Percentiles rank a stretch among this genome's conserved stretches.
These are phyloP conservation scores for Triangularia setosa DNA, from an alignment of 2,329 filamentous ascomycete species.

Conservation along the genomic window DNA sequence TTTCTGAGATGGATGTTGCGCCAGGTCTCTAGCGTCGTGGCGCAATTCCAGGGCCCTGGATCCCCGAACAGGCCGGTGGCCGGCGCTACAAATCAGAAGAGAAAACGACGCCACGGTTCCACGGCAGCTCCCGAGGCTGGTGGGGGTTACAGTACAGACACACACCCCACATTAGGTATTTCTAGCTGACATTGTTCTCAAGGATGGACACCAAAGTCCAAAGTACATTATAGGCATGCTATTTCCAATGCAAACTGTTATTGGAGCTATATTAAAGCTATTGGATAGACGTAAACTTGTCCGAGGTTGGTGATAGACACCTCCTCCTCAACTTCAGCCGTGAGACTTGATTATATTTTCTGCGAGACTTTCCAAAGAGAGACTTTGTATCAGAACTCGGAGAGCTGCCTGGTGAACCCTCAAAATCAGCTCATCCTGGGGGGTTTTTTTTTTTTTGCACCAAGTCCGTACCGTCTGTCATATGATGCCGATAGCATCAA, in stretches of 20 bases:
- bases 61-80: background rate
- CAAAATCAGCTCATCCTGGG: too few species aligned
- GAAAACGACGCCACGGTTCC: background rate
- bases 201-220: background rate
- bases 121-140: background rate
- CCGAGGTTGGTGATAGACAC: too few species aligned
- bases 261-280: background rate
- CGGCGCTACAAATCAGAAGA: conserved; percentile 2
- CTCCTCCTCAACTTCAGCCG: too few species aligned
- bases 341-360: too few species aligned
- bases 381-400: too few species aligned
- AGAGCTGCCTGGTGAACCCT: too few species aligned
- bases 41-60: background rate
- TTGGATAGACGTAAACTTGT: background rate
- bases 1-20: background rate
- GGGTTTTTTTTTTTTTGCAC: too few species aligned
- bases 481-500: background rate
- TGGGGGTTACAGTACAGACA: background rate
- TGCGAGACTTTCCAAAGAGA: too few species aligned
- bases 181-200: background rate
- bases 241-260: too few species aligned
- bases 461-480: too few species aligned
- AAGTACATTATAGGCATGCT: too few species aligned
- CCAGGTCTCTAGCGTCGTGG: background rate
- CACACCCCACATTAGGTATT: background rate